Evolutionary conservation across 192 early-diverging fungal genomes (phyloP).

Genomic region (Entophlyctis helioformis): DNA sequence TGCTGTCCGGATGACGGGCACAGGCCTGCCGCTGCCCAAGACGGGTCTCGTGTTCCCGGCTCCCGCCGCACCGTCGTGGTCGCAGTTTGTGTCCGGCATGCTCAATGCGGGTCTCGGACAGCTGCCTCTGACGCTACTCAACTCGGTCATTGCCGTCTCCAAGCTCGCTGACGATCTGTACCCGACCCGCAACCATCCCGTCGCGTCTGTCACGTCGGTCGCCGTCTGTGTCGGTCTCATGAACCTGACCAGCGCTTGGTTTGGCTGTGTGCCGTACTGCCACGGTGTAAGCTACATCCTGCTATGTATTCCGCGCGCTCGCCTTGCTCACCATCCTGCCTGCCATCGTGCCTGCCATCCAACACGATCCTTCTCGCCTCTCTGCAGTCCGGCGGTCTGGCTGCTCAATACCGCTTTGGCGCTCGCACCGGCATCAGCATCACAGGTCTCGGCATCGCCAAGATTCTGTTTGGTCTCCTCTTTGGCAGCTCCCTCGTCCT

Average conservation of each 20-base stretch:
- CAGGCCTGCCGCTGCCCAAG: constrained; percentile 17
- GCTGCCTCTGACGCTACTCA: constrained; percentile 73
- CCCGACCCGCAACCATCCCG: constrained; percentile 35
- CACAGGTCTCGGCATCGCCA: constrained; percentile 61
- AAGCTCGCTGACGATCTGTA: constrained; percentile 73
- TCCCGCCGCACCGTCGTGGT: constrained; percentile 41
- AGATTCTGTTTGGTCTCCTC: constrained; percentile 68
- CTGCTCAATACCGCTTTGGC: constrained; percentile 90
- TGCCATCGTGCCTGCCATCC: too few relatives aligned
- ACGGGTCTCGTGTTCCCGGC: constrained; percentile 15
- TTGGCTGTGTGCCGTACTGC: constrained; percentile 76
- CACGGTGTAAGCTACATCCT: constrained; percentile 9
- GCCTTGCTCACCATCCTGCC: not conserved
- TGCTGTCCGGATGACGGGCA: constrained; percentile 32
- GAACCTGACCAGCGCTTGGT: constrained; percentile 68
- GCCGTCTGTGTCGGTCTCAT: constrained; percentile 62
- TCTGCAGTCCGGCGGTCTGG: constrained; percentile 79
- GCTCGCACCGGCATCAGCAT: constrained; percentile 72
- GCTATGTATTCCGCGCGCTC: too few relatives aligned
- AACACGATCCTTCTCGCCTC: constrained; percentile 4
- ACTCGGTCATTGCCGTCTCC: constrained; percentile 71
- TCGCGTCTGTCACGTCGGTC: constrained; percentile 18
- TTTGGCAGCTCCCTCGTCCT: constrained; percentile 70
- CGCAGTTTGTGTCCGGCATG: constrained; percentile 62
- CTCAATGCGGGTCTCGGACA: constrained; percentile 73